phyloP scores from a whole-genome alignment of 2,329 filamentous ascomycete species.

The Fusarium neocosmosporiellum region DNA sequence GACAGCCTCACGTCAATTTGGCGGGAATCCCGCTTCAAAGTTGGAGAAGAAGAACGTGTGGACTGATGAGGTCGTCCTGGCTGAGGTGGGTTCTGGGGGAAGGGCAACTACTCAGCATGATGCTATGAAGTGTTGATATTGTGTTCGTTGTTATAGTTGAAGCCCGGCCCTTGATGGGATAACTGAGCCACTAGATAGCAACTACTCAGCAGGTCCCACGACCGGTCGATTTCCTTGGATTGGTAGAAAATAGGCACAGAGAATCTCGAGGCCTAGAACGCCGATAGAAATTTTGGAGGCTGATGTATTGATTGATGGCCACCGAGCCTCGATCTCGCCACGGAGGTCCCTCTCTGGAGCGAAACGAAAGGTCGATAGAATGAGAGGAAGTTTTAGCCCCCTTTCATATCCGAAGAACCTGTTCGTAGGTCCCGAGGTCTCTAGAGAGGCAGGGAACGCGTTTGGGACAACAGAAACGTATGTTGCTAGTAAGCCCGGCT shows the following conservation, averaged over 20 bases:
- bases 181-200: too few species aligned
- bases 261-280: not conserved
- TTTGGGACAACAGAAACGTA: conserved; percentile 11
- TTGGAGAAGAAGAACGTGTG: not conserved
- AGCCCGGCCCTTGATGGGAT: too few species aligned
- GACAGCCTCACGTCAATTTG: not conserved
- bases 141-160: too few species aligned
- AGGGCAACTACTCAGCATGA: not conserved
- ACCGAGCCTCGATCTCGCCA: conserved; percentile 32
- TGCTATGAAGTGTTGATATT: too few species aligned
- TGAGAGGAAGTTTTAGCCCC: conserved; percentile 37
- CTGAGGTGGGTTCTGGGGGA: not conserved
- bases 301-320: conserved; percentile 38
- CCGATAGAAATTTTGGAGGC: conserved; percentile 32
- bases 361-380: conserved; percentile 28
- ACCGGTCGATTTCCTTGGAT: conserved; percentile 41
- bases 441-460: conserved; percentile 36
- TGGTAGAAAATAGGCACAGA: conserved; percentile 32
- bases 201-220: conserved; percentile 34
- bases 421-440: conserved; percentile 17
- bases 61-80: not conserved
- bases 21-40: not conserved
- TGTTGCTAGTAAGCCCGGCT: conserved; percentile 12
- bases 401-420: conserved; percentile 37
- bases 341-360: conserved; percentile 29